phyloP scores from a whole-genome alignment of 441 rosid genomes.

The Euphorbia corollata region DNA sequence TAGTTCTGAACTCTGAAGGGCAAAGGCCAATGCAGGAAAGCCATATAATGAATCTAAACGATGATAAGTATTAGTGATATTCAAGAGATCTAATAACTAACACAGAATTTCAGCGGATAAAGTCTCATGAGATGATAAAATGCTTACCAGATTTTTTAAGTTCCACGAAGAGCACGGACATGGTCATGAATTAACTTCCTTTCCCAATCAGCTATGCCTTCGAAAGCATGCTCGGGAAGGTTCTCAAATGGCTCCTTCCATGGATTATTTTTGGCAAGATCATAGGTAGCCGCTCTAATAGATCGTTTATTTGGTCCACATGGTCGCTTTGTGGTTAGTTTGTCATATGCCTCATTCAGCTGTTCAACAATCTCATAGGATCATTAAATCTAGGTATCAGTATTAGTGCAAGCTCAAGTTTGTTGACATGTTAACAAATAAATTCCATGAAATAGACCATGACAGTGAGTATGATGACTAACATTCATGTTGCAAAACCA shows the following conservation, averaged over 20 bases:
- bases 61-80: no score
- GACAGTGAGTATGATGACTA: constrained; percentile 21
- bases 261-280: constrained; percentile 67
- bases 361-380: constrained; percentile 24
- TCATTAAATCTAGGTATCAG: neutral
- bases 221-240: constrained; percentile 74
- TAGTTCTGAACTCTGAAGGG: no score
- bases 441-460: no score
- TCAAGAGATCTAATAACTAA: no score
- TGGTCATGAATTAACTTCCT: constrained; percentile 69
- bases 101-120: neutral
- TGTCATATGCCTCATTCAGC: constrained; percentile 64
- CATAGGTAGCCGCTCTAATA: constrained; percentile 74
- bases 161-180: constrained; percentile 49
- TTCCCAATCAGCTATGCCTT: constrained; percentile 75
- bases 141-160: constrained; percentile 31
- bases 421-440: no score
- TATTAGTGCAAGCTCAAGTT: no score
- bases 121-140: neutral
- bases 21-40: no score
- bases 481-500: constrained; percentile 71
- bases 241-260: constrained; percentile 75
- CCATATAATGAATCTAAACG: no score
- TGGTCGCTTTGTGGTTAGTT: constrained; percentile 58
- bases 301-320: constrained; percentile 82